phyloP scores from a whole-genome alignment of 2,329 filamentous ascomycete species.

The Plenodomus biglobosus region DNA sequence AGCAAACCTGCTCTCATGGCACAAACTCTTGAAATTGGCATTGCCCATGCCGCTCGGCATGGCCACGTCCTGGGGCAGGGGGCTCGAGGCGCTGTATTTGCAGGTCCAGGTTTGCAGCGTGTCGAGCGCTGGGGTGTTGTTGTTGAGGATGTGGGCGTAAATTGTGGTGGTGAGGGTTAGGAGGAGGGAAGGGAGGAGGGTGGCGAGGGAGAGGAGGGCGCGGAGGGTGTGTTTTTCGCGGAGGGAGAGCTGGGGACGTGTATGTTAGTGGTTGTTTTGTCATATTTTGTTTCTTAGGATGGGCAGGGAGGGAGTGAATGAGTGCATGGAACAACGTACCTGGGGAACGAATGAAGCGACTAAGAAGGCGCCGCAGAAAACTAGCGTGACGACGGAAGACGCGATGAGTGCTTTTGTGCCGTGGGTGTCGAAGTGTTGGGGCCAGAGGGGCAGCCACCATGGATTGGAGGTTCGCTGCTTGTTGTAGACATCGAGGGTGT shows the following conservation, averaged over 20 bases:
- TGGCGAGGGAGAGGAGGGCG: conserved; percentile 41
- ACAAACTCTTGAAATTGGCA: conserved; percentile 43
- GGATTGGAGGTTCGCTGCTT: conserved; percentile 47
- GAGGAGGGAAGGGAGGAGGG: conserved; percentile 42
- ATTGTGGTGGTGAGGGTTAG: conserved; percentile 46
- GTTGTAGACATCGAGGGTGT: conserved; percentile 49
- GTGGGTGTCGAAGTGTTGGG: conserved; percentile 50
- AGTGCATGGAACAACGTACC: conserved; percentile 27
- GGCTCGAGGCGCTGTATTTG: conserved; percentile 38
- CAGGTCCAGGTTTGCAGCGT: conserved; percentile 47
- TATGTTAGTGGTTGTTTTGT: too few relatives aligned
- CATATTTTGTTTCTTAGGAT: conserved; percentile 1
- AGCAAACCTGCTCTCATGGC: conserved; percentile 49
- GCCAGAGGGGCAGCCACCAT: conserved; percentile 54
- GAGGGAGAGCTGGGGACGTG: conserved; percentile 33
- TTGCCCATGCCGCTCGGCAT: conserved; percentile 38
- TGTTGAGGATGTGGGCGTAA: conserved; percentile 45
- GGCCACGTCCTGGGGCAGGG: conserved; percentile 24
- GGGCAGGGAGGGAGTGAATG: not conserved
- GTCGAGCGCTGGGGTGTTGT: conserved; percentile 37
- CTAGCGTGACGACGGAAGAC: conserved; percentile 40
- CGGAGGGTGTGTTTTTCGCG: conserved; percentile 42
- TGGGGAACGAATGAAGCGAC: conserved; percentile 39
- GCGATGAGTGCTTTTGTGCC: conserved; percentile 49
- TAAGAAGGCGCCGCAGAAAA: conserved; percentile 44